A percentile compares a stretch with the other conserved stretches of the same genome.
These are phyloP conservation scores for Suhomyces prunicola DNA, from an alignment of 805 yeast genomes.

Conservation along the genomic window DNA sequence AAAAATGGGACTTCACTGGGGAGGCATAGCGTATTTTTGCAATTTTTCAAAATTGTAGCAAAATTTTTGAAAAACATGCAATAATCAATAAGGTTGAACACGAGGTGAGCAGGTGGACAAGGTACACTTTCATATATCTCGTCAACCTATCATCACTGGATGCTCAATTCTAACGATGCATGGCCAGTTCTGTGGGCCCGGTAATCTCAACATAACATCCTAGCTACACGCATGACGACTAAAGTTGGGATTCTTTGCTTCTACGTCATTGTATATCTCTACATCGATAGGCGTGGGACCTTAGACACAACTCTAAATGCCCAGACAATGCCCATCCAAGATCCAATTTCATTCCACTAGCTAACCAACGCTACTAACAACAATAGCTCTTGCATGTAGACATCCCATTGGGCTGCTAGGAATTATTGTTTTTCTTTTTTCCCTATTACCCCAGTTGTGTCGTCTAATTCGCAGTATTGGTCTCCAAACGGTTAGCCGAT, in stretches of 20 bases:
- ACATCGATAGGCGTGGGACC: neutral
- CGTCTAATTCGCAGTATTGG: neutral
- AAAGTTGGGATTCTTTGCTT: neutral
- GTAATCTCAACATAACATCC: neutral
- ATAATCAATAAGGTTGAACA: too few species aligned
- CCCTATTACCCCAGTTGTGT: neutral
- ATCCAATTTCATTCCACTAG: neutral
- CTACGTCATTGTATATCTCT: neutral
- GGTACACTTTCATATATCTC: neutral
- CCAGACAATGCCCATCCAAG: neutral
- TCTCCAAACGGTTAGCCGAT: neutral
- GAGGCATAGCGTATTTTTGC: neutral
- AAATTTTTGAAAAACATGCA: neutral
- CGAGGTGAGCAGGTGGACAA: too few species aligned
- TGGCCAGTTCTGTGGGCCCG: neutral
- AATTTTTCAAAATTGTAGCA: neutral
- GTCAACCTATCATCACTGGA: neutral
- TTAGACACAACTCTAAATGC: neutral
- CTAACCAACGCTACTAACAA: neutral
- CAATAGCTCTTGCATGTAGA: neutral
- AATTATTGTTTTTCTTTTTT: neutral
- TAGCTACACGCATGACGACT: neutral
- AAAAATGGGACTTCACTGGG: neutral
- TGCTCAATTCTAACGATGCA: neutral
- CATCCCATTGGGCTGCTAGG: neutral